Evolutionary conservation across 1,284 basidiomycete genomes (phyloP).

Genomic region (Ceratobasidium sp.): DNA sequence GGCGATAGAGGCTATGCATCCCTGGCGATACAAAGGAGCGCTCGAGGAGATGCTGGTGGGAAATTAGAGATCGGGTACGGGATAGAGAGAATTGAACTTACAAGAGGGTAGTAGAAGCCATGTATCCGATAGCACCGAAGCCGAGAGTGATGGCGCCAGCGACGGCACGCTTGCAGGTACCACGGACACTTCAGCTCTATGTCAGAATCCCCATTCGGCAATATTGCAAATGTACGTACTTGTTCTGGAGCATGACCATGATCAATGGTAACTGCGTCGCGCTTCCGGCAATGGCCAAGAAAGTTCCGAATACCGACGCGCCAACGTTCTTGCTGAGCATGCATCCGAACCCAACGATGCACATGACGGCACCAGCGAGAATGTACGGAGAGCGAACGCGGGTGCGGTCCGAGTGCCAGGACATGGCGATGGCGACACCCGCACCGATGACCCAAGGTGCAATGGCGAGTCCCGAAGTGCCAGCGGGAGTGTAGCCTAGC

Average conservation of each 20-base stretch:
- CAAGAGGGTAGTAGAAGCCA: neutral
- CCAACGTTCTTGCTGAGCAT: conserved; percentile 10
- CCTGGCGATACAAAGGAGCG: conserved; percentile 11
- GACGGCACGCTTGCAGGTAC: conserved; percentile 19
- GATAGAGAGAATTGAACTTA: neutral
- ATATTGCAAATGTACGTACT: neutral
- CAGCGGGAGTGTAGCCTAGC: conserved; percentile 6
- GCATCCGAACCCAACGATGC: conserved; percentile 22
- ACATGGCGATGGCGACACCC: neutral
- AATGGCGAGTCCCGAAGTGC: conserved; percentile 1
- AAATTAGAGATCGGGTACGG: neutral
- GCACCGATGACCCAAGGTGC: conserved; percentile 15
- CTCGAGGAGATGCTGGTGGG: neutral
- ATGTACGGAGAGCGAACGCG: conserved; percentile 19
- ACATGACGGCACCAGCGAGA: neutral
- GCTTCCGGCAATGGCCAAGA: conserved; percentile 21
- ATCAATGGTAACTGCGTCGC: conserved; percentile 15
- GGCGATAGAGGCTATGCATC: conserved; percentile 7
- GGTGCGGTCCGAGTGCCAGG: conserved; percentile 17
- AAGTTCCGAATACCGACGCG: conserved; percentile 6
- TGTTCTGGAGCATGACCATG: conserved; percentile 32
- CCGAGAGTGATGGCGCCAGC: conserved; percentile 1
- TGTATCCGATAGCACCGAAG: conserved; percentile 24
- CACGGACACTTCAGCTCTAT: conserved; percentile 2
- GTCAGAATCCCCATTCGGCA: no score